phyloP scores from a whole-genome alignment of 2,329 filamentous ascomycete species.

The Colletotrichum plurivorum region DNA sequence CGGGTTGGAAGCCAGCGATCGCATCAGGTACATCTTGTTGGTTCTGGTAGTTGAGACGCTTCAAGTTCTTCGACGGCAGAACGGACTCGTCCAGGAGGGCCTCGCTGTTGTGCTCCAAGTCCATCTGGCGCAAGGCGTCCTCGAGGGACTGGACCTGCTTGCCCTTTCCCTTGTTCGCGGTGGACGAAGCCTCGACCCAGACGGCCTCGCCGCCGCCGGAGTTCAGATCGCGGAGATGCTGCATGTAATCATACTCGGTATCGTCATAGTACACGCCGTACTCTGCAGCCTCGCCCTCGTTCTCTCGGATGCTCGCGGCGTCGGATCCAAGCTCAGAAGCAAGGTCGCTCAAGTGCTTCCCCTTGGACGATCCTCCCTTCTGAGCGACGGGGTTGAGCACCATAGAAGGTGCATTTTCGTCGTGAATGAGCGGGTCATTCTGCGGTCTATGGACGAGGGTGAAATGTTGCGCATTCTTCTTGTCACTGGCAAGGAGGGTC shows the following conservation, averaged over 20 bases:
- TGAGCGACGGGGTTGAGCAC: constrained; percentile 81
- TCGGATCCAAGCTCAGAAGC: constrained; percentile 81
- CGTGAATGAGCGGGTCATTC: constrained; percentile 97
- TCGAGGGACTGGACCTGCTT: constrained; percentile 85
- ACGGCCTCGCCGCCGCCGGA: constrained; percentile 80
- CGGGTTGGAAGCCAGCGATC: constrained; percentile 93
- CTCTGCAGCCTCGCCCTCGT: constrained; percentile 96
- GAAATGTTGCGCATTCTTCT: constrained; percentile 94
- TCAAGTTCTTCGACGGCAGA: constrained; percentile 84
- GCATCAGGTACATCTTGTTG: constrained; percentile 94
- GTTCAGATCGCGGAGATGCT: constrained; percentile 93
- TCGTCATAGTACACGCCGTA: constrained; percentile 97
- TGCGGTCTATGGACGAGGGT: constrained; percentile 95
- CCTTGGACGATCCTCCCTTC: constrained; percentile 55
- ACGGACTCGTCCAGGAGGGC: constrained; percentile 81
- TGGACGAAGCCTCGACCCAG: constrained; percentile 82
- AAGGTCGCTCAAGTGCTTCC: constrained; percentile 82
- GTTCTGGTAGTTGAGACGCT: constrained; percentile 85
- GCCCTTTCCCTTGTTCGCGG: constrained; percentile 75
- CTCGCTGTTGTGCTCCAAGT: constrained; percentile 66
- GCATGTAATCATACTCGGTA: constrained; percentile 98
- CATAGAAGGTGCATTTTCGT: constrained; percentile 89
- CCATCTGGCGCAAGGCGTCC: constrained; percentile 80
- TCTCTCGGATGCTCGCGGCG: constrained; percentile 77
- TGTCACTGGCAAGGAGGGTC: constrained; percentile 69